These are phyloP conservation scores for Geotrichum candidum DNA, from an alignment of 1,139 yeast species.

Conservation along the genomic window DNA sequence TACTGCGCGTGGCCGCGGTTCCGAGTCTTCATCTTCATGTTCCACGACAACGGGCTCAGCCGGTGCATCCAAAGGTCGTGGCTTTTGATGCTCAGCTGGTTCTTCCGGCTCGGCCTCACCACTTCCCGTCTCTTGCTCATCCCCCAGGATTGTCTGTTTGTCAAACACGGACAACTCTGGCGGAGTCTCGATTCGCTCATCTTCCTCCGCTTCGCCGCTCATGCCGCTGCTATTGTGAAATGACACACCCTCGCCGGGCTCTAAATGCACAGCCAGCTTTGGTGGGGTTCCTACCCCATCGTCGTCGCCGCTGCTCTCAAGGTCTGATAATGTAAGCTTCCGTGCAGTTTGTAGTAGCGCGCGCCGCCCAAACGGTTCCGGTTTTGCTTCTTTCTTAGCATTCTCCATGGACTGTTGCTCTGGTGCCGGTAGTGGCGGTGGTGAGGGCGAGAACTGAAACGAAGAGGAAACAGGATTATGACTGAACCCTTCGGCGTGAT, in stretches of 20 bases:
- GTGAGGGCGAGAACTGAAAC: neutral
- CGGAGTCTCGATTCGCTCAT: constrained; percentile 8
- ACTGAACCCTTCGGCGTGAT: neutral
- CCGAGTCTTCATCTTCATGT: neutral
- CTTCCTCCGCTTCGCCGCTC: constrained; percentile 2
- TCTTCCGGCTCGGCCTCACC: neutral
- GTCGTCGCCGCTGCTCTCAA: constrained; percentile 15
- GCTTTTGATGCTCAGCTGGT: neutral
- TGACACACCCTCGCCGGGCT: constrained; percentile 14
- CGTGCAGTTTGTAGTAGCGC: constrained; percentile 9
- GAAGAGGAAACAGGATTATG: neutral
- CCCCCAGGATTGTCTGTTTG: constrained; percentile 4
- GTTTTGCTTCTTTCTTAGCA: neutral
- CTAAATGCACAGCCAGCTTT: constrained; percentile 10
- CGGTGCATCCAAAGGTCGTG: neutral
- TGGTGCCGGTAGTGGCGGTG: neutral
- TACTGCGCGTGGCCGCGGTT: neutral
- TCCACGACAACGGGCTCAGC: neutral
- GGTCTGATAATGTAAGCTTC: constrained; percentile 10
- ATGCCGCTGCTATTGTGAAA: constrained; percentile 1
- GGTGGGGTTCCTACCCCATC: constrained; percentile 3
- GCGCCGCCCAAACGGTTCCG: neutral
- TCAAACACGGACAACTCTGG: constrained; percentile 12
- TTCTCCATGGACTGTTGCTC: neutral
- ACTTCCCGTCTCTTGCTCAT: neutral